Percentiles rank a stretch among this genome's conserved stretches.
These are phyloP conservation scores for Rossbeevera mucosa DNA, from an alignment of 768 basidiomycete genomes.

Conservation along the genomic window DNA sequence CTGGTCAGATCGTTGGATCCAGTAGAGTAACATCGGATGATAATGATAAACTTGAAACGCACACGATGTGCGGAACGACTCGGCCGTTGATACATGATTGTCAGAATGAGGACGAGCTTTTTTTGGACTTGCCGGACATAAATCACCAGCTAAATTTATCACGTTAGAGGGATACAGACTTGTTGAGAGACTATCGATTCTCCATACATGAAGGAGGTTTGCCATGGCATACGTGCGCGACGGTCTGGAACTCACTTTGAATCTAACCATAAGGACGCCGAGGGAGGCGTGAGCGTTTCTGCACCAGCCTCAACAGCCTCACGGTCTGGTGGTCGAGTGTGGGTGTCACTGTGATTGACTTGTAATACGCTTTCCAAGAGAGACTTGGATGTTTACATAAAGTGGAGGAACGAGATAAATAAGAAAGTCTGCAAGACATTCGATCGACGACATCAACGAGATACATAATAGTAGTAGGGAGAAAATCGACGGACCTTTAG, in stretches of 20 bases:
- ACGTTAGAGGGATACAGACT: constrained; percentile 56
- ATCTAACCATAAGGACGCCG: constrained; percentile 58
- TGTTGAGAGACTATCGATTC: constrained; percentile 89
- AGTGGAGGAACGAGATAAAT: too few species aligned
- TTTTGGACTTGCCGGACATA: constrained; percentile 39
- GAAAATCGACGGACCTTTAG: too few species aligned
- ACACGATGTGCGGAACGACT: constrained; percentile 72
- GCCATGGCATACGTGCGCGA: not conserved
- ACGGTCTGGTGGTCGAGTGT: too few species aligned
- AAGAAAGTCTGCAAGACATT: too few species aligned
- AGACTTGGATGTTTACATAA: too few species aligned
- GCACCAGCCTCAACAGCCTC: too few species aligned
- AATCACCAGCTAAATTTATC: constrained; percentile 1
- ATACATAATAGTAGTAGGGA: too few species aligned
- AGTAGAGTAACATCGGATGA: not conserved
- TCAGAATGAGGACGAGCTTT: too few species aligned
- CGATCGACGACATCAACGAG: too few species aligned
- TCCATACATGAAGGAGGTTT: constrained; percentile 24
- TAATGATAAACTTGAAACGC: constrained; percentile 64
- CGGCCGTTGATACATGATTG: constrained; percentile 10
- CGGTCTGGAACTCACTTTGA: constrained; percentile 44
- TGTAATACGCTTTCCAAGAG: too few species aligned
- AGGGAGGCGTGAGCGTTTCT: too few species aligned
- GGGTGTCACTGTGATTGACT: too few species aligned
- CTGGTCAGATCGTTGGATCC: constrained; percentile 45